Percentiles rank a stretch among this genome's conserved stretches.
Evolutionary conservation across 306 rosid species (phyloP).

Genomic region (Vigna radiata): DNA sequence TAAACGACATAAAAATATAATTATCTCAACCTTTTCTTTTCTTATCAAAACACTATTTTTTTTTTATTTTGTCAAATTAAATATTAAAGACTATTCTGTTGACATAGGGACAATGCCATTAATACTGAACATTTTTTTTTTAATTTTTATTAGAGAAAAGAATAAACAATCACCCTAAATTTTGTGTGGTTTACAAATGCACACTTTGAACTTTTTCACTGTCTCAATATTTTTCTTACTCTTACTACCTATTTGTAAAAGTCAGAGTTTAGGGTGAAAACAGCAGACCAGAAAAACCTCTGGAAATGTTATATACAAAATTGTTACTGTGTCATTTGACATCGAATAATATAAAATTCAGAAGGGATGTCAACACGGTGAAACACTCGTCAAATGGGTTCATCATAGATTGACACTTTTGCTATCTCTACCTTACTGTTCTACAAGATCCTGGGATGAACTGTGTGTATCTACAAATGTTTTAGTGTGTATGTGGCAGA

Average conservation of each 20-base stretch:
- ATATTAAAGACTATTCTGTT: neutral
- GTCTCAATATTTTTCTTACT: neutral
- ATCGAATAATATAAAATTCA: constrained; percentile 31
- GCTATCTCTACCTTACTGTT: constrained; percentile 53
- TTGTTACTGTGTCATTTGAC: constrained; percentile 39
- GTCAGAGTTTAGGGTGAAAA: neutral
- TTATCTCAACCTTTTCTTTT: too few species aligned
- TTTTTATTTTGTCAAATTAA: too few species aligned
- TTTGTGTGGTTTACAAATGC: neutral
- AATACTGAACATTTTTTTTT: neutral
- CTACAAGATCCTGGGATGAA: constrained; percentile 49
- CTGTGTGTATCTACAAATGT: constrained; percentile 50
- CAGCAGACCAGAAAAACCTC: neutral
- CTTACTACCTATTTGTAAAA: too few species aligned
- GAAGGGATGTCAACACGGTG: constrained; percentile 37
- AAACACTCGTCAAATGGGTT: constrained; percentile 40
- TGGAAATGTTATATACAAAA: constrained; percentile 42
- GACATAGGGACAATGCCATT: neutral
- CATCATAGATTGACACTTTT: constrained; percentile 37
- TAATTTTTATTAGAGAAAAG: neutral
- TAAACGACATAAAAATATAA: too few species aligned
- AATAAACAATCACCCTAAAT: neutral
- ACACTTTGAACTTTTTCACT: neutral
- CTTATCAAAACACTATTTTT: too few species aligned
- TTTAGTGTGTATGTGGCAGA: constrained; percentile 38